Evolutionary conservation across 108 stramenopile genomes (phyloP).

Genomic region (Cyclotella baltica): DNA sequence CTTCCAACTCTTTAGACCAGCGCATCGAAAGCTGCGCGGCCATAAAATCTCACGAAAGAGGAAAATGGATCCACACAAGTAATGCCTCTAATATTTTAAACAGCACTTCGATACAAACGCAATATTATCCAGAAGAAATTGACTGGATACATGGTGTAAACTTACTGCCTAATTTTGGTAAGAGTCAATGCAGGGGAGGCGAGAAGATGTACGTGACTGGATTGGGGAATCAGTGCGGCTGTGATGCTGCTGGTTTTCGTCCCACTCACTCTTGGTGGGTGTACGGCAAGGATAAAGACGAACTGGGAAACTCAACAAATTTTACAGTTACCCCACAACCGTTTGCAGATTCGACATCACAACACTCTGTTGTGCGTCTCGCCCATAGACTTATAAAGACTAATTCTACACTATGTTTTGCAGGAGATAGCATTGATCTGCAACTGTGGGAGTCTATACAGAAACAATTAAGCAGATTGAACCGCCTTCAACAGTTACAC

Average conservation of each 20-base stretch:
- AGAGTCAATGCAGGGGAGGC: neutral
- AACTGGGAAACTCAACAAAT: too few species aligned
- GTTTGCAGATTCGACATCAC: neutral
- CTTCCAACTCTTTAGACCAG: neutral
- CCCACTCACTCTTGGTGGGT: conserved; percentile 29
- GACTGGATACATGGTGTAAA: conserved; percentile 6
- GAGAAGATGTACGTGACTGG: neutral
- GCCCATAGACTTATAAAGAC: conserved; percentile 5
- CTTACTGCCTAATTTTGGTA: neutral
- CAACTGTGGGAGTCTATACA: conserved; percentile 23
- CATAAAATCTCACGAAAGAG: neutral
- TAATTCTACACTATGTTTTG: conserved; percentile 24
- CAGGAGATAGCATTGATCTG: conserved; percentile 31
- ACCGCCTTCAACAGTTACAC: neutral
- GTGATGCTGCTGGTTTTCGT: neutral
- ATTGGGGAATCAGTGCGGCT: conserved; percentile 22
- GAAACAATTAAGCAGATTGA: neutral
- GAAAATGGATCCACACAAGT: neutral
- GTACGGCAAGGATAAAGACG: neutral
- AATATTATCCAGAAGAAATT: conserved; percentile 7
- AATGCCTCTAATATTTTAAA: neutral
- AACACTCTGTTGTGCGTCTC: neutral
- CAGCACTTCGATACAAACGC: neutral
- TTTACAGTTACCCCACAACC: too few species aligned
- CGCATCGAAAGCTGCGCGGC: neutral